Conservation (phyloP, 176 grass and related monocot species). For the Lolium perenne region DNA sequence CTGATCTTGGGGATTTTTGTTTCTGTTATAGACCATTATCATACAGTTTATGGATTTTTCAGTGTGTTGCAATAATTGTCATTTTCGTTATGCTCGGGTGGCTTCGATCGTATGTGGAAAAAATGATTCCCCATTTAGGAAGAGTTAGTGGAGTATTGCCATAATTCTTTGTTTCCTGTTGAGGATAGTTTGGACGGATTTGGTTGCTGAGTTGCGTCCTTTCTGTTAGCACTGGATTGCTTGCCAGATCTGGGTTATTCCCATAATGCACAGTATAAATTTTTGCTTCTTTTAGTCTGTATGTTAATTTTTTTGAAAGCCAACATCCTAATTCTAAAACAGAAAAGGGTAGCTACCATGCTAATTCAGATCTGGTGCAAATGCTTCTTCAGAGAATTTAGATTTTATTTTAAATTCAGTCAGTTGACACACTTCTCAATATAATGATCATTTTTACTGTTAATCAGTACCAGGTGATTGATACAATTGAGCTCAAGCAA, state of each 20-base stretch:
- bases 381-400: neutral
- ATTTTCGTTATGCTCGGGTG: neutral
- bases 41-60: neutral
- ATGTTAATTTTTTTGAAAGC: neutral
- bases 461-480: neutral
- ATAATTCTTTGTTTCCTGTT: conserved; percentile 1
- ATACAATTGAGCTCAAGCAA: neutral
- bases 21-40: neutral
- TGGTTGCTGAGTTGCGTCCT: neutral
- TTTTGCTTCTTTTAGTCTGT: conserved; percentile 26
- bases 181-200: neutral
- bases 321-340: neutral
- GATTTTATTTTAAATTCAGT: conserved; percentile 5
- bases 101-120: neutral
- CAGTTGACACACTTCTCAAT: neutral
- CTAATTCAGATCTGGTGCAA: conserved; percentile 30
- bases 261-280: neutral
- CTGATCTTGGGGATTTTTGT: neutral
- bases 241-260: conserved; percentile 36
- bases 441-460: neutral
- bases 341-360: neutral
- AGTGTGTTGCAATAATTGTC: neutral
- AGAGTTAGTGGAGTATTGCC: conserved; percentile 23
- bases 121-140: neutral
- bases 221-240: conserved; percentile 8